These are phyloP conservation scores for Populus trichocarpa DNA, from an alignment of 441 rosid species.

Conservation along the genomic window DNA sequence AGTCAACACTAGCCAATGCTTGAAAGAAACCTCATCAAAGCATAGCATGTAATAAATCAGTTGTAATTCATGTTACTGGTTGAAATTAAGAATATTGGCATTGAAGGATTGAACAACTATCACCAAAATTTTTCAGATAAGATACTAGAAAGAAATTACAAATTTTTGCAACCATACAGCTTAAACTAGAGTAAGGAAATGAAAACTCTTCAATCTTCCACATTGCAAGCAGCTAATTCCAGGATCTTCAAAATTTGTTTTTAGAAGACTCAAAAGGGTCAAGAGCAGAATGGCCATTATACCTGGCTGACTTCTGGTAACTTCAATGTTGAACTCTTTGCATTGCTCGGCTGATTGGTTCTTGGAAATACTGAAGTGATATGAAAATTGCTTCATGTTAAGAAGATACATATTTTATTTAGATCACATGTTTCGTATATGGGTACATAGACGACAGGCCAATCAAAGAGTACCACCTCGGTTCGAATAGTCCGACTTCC, in stretches of 20 bases:
- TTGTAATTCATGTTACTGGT: not conserved
- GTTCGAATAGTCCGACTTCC: conserved; percentile 97
- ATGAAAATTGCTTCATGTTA: conserved; percentile 85
- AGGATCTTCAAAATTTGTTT: not conserved
- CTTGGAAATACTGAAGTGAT: conserved; percentile 94
- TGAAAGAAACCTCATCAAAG: too few relatives aligned
- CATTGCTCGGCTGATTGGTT: conserved; percentile 67
- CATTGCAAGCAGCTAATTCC: not conserved
- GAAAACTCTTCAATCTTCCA: not conserved
- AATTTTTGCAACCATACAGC: not conserved
- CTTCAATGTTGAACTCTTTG: conserved; percentile 25
- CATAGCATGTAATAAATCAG: not conserved
- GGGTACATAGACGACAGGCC: conserved; percentile 5
- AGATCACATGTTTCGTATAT: not conserved
- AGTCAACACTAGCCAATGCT: not conserved
- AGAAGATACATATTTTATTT: not conserved
- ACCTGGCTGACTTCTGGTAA: conserved; percentile 5
- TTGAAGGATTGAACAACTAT: not conserved
- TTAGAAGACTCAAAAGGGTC: not conserved
- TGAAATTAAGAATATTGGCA: not conserved
- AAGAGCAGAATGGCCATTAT: not conserved
- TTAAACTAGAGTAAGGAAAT: not conserved
- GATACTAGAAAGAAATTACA: not conserved
- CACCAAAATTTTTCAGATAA: not conserved
- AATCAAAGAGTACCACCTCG: conserved; percentile 60